Conservation (phyloP, 2,329 filamentous ascomycete species). For the Gremmenia infestans region DNA sequence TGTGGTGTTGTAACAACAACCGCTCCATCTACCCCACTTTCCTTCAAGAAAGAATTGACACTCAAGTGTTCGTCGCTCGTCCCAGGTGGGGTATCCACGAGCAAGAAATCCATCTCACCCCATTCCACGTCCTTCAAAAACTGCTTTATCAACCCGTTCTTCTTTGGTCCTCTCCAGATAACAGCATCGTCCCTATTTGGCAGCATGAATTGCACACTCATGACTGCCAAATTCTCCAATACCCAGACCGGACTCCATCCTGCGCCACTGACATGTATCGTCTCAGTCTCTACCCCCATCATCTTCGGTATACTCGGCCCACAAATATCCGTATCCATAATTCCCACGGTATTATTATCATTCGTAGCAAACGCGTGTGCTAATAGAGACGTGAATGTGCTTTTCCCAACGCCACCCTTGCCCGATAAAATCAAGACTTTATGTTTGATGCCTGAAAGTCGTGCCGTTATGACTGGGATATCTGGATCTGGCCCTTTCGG, state of each 20-base stretch:
- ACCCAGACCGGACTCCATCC: conserved; percentile 98
- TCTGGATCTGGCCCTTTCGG: conserved; percentile 96
- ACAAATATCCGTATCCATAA: conserved; percentile 98
- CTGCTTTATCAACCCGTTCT: conserved; percentile 97
- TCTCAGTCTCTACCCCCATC: conserved; percentile 94
- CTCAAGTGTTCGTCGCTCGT: conserved; percentile 94
- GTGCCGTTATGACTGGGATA: conserved; percentile 79
- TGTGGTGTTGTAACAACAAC: conserved; percentile 93
- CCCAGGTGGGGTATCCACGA: conserved; percentile 93
- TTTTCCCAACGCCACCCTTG: conserved; percentile 96
- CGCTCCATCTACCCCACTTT: conserved; percentile 88
- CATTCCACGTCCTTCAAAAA: conserved; percentile 98
- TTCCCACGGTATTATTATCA: conserved; percentile 72
- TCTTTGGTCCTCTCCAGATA: conserved; percentile 97
- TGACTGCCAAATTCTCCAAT: conserved; percentile 85
- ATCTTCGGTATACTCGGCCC: conserved; percentile 96
- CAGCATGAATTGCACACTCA: conserved; percentile 98
- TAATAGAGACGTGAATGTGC: conserved; percentile 83
- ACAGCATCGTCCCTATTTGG: conserved; percentile 90
- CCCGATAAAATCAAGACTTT: conserved; percentile 89
- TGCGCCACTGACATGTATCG: conserved; percentile 80
- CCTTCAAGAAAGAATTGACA: conserved; percentile 86
- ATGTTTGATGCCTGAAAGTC: conserved; percentile 76
- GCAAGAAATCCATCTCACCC: conserved; percentile 87
- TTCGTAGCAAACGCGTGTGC: conserved; percentile 85